phyloP scores from a whole-genome alignment of 441 rosid species.

The Corymbia citriodora region DNA sequence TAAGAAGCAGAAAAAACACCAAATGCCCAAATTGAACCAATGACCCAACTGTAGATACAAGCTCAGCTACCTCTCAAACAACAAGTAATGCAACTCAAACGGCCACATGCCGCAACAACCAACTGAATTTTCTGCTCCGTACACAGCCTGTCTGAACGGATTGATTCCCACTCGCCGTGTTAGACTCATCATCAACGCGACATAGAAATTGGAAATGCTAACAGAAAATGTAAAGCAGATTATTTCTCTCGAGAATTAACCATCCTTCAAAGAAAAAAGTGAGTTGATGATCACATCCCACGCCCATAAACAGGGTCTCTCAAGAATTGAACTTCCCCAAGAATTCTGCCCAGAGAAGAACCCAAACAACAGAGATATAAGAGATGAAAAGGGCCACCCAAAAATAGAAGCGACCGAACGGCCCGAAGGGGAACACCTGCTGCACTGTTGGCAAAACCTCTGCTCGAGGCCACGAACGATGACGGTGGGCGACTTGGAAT shows the following conservation, averaged over 20 bases:
- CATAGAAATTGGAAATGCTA: neutral
- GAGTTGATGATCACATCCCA: neutral
- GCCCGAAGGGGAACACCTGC: neutral
- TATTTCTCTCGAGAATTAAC: neutral
- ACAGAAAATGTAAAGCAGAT: neutral
- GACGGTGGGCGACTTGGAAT: neutral
- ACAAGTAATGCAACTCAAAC: neutral
- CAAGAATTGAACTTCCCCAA: neutral
- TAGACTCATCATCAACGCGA: neutral
- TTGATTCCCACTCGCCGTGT: neutral
- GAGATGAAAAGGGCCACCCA: neutral
- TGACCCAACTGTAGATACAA: neutral
- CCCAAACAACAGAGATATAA: neutral
- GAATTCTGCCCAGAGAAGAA: neutral
- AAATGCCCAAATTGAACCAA: neutral
- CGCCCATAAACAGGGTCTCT: neutral
- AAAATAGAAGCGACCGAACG: neutral
- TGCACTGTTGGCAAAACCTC: conserved; percentile 2
- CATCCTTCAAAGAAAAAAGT: neutral
- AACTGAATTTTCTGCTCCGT: neutral
- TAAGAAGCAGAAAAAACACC: neutral
- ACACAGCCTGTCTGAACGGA: neutral
- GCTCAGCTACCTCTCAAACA: neutral
- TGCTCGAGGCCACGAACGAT: neutral
- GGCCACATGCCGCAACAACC: neutral